These are phyloP conservation scores for Alternaria gaisen DNA, from an alignment of 2,329 filamentous ascomycete species.

Conservation along the genomic window DNA sequence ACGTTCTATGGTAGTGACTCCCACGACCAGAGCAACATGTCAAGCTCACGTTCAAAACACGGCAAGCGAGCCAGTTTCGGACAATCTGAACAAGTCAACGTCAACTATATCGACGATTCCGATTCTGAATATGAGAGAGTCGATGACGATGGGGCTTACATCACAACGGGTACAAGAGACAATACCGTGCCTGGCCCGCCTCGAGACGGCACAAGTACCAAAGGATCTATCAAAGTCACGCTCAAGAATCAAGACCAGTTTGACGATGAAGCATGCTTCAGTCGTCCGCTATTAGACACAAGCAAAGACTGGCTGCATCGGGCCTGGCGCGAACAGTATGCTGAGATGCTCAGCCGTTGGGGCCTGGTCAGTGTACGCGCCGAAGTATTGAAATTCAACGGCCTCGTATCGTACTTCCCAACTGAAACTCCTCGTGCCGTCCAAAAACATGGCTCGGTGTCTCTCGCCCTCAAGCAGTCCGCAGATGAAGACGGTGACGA, in stretches of 20 bases:
- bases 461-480: constrained; percentile 34
- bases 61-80: constrained; percentile 51
- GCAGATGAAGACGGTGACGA: constrained; percentile 18
- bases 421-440: constrained; percentile 28
- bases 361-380: constrained; percentile 62
- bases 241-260: constrained; percentile 67
- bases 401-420: constrained; percentile 50
- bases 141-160: constrained; percentile 20
- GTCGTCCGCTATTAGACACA: constrained; percentile 60
- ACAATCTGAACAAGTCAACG: constrained; percentile 41
- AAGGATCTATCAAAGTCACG: constrained; percentile 55
- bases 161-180: constrained; percentile 34
- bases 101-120: constrained; percentile 44
- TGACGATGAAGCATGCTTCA: constrained; percentile 59
- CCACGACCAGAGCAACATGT: constrained; percentile 37
- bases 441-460: constrained; percentile 40
- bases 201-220: constrained; percentile 17
- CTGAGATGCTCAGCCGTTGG: constrained; percentile 68
- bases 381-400: constrained; percentile 67
- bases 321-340: constrained; percentile 66
- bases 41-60: constrained; percentile 46
- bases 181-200: constrained; percentile 30
- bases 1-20: constrained; percentile 51
- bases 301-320: constrained; percentile 58
- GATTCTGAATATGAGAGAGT: constrained; percentile 44